A percentile compares a stretch with the other conserved stretches of the same genome.
Evolutionary conservation across 2,329 filamentous ascomycete genomes (phyloP).

Genomic region (Penicillium freii): DNA sequence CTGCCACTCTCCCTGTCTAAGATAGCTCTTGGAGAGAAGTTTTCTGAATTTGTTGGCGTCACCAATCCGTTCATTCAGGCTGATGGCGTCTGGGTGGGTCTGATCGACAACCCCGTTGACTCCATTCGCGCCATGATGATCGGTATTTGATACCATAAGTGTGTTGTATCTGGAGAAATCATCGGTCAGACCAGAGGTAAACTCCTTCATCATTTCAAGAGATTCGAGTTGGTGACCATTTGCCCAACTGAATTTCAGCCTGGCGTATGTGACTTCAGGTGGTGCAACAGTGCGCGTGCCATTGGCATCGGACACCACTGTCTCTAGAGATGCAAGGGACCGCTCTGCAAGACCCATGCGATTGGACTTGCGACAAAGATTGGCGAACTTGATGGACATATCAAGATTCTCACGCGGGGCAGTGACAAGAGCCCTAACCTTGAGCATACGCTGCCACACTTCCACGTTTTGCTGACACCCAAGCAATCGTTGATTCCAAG

Average conservation of each 20-base stretch:
- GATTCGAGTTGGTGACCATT: slow-evolving; percentile 66
- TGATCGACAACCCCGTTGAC: slow-evolving; percentile 49
- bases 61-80: slow-evolving; percentile 42
- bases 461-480: slow-evolving; percentile 97
- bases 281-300: slow-evolving; percentile 43
- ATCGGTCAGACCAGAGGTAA: slow-evolving; percentile 59
- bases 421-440: slow-evolving; percentile 88
- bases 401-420: slow-evolving; percentile 90
- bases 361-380: slow-evolving; percentile 93
- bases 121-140: slow-evolving; percentile 46
- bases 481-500: slow-evolving; percentile 92
- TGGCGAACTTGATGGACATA: slow-evolving; percentile 99
- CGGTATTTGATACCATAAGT: slow-evolving; percentile 37
- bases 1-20: slow-evolving; percentile 96
- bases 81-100: slow-evolving; percentile 40
- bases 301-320: slow-evolving; percentile 55
- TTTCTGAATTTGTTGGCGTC: slow-evolving; percentile 60
- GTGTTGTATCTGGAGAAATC: slow-evolving; percentile 53
- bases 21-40: slow-evolving; percentile 89
- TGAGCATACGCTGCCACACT: slow-evolving; percentile 97
- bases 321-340: slow-evolving; percentile 86
- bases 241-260: slow-evolving; percentile 96
- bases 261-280: slow-evolving; percentile 90
- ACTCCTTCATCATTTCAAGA: slow-evolving; percentile 60
- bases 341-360: slow-evolving; percentile 94